These are phyloP conservation scores for Leishmania guyanensis DNA, from an alignment of 208 protist species.

Conservation along the genomic window DNA sequence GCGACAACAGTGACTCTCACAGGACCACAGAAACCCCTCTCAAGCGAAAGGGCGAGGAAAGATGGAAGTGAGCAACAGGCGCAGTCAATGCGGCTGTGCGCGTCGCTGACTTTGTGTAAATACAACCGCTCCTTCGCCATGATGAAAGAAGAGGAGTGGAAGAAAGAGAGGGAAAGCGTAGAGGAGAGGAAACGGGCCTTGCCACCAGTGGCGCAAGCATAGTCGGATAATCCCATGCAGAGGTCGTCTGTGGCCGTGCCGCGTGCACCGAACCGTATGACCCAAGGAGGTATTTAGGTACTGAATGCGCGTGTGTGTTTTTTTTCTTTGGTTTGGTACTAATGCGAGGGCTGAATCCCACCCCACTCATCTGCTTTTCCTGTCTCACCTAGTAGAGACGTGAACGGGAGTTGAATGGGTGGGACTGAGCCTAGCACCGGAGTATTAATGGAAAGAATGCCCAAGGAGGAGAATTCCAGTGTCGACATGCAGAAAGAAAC, in stretches of 20 bases:
- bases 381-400: background rate
- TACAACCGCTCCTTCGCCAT: background rate
- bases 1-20: background rate
- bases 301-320: background rate
- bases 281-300: background rate
- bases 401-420: background rate
- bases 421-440: background rate
- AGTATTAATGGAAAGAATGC: background rate
- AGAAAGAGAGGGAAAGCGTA: background rate
- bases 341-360: background rate
- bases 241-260: background rate
- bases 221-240: background rate
- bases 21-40: background rate
- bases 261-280: background rate
- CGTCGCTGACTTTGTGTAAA: background rate
- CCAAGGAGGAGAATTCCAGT: background rate
- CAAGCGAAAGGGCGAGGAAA: background rate
- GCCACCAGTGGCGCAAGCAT: background rate
- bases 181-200: background rate
- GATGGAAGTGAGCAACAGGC: background rate
- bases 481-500: background rate
- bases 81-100: background rate
- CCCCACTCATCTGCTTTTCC: background rate
- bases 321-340: background rate
- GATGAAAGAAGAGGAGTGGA: no score